These are phyloP conservation scores for Ophiostoma quercus DNA, from an alignment of 2,329 filamentous ascomycete genomes.

Conservation along the genomic window DNA sequence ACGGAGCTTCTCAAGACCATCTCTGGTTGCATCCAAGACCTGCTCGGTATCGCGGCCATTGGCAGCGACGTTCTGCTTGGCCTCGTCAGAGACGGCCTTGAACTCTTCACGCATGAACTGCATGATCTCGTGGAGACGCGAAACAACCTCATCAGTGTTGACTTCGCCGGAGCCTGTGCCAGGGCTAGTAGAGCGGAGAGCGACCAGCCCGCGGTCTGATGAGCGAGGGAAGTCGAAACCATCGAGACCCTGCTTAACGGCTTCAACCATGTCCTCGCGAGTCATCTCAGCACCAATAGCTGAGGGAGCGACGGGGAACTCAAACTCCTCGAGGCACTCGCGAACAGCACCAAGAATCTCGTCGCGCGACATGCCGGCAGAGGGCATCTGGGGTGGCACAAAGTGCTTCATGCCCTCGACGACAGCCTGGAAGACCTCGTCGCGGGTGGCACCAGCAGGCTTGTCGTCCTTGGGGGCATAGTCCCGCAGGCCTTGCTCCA, in stretches of 20 bases:
- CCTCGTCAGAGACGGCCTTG: slow-evolving; percentile 54
- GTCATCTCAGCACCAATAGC: slow-evolving; percentile 51
- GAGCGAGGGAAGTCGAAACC: slow-evolving; percentile 43
- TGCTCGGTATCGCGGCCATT: slow-evolving; percentile 81
- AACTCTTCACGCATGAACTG: slow-evolving; percentile 56
- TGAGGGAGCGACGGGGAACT: slow-evolving; percentile 61
- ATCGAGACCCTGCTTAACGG: slow-evolving; percentile 56
- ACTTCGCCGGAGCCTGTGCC: slow-evolving; percentile 28
- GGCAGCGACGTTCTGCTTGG: slow-evolving; percentile 72
- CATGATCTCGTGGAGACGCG: slow-evolving; percentile 61
- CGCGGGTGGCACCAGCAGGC: slow-evolving; percentile 62
- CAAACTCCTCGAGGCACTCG: slow-evolving; percentile 80
- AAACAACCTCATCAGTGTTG: slow-evolving; percentile 46
- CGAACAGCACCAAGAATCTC: slow-evolving; percentile 79
- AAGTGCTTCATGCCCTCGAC: slow-evolving; percentile 82
- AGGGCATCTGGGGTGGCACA: slow-evolving; percentile 64
- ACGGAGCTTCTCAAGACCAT: slow-evolving; percentile 76
- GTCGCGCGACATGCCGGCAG: slow-evolving; percentile 63
- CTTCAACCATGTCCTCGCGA: slow-evolving; percentile 58
- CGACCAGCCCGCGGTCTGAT: slow-evolving; percentile 24
- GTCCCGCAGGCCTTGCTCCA: slow-evolving; percentile 78
- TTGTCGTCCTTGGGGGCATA: slow-evolving; percentile 55
- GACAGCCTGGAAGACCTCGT: slow-evolving; percentile 80
- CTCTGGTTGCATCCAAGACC: slow-evolving; percentile 79
- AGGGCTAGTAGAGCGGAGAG: slow-evolving; percentile 37